phyloP scores from a whole-genome alignment of 805 yeast species.

The Pichia cephalocereana region DNA sequence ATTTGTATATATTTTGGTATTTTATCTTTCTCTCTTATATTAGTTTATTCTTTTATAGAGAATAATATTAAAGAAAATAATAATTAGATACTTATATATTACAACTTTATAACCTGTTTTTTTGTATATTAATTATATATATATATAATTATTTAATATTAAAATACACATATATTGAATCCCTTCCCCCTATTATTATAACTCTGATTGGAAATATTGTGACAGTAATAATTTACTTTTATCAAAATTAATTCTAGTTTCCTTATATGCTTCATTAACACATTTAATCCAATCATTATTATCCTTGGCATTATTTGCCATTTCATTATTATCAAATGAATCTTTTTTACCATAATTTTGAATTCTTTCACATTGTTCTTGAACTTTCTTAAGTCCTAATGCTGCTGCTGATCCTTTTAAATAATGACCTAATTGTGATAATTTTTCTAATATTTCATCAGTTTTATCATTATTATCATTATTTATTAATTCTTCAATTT shows the following conservation, averaged over 20 bases:
- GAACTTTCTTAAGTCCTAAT: slow-evolving; percentile 73
- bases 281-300: slow-evolving; percentile 29
- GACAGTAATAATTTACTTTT: slow-evolving; percentile 42
- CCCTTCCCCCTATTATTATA: neutral
- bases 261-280: slow-evolving; percentile 43
- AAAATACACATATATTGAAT: too few species aligned
- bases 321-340: slow-evolving; percentile 17
- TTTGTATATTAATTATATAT: too few species aligned
- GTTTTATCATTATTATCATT: slow-evolving; percentile 3
- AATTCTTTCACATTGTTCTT: slow-evolving; percentile 83
- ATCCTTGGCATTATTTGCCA: slow-evolving; percentile 25
- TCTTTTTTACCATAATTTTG: slow-evolving; percentile 73
- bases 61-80: slow-evolving; percentile 12
- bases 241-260: slow-evolving; percentile 42
- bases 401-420: slow-evolving; percentile 95
- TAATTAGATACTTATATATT: too few species aligned
- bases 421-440: slow-evolving; percentile 82
- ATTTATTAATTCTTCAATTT: slow-evolving; percentile 51
- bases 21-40: slow-evolving; percentile 57
- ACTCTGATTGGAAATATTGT: slow-evolving; percentile 34
- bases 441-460: slow-evolving; percentile 38
- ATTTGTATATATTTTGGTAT: slow-evolving; percentile 70
- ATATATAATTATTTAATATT: too few species aligned
- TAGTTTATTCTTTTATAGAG: slow-evolving; percentile 49
- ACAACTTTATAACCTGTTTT: too few species aligned